These are phyloP conservation scores for Cadophora sp. DNA, from an alignment of 2,329 filamentous ascomycete genomes.

Conservation along the genomic window DNA sequence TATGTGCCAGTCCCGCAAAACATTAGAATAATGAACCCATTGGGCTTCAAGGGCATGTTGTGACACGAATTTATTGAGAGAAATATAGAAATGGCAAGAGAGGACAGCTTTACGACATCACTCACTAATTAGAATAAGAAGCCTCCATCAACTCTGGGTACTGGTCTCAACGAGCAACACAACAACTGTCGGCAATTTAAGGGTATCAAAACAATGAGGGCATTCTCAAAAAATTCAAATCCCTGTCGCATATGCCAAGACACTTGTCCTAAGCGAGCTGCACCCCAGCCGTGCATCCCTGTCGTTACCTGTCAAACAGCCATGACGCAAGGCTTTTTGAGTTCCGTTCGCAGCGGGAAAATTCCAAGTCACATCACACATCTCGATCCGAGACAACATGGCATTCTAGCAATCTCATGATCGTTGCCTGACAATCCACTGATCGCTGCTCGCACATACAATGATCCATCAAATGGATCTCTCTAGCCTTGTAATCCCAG, in stretches of 20 bases:
- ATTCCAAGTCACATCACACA: not conserved
- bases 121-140: not conserved
- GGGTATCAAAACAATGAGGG: conserved; percentile 16
- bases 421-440: not conserved
- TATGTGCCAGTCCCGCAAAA: no score
- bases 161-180: no score
- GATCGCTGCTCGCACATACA: not conserved
- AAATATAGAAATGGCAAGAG: no score
- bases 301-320: conserved; percentile 6
- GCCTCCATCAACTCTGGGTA: no score
- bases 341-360: not conserved
- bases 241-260: not conserved
- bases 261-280: conserved; percentile 6
- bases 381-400: conserved; percentile 7
- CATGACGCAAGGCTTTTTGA: not conserved
- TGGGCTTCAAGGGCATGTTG: no score
- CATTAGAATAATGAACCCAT: no score
- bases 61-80: no score
- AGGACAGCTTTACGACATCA: no score
- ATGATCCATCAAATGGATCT: not conserved
- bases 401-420: not conserved
- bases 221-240: conserved; percentile 12
- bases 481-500: not conserved
- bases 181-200: not conserved
- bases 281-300: conserved; percentile 7